phyloP scores from a whole-genome alignment of 345 rosid genomes.

The Iberis pinnata region DNA sequence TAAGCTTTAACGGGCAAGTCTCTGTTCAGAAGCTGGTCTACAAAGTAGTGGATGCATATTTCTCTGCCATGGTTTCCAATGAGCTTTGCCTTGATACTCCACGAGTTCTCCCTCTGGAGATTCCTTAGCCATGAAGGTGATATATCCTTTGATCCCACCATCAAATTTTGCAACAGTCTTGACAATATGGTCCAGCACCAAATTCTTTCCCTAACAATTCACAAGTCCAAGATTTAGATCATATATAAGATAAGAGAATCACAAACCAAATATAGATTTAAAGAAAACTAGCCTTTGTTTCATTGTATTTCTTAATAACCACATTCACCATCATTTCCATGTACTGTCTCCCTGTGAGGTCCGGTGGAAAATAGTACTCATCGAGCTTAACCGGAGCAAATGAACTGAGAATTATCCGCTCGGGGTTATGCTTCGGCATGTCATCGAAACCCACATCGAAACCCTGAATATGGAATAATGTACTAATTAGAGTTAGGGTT shows the following conservation, averaged over 20 bases:
- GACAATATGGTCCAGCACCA: neutral
- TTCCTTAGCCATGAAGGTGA: constrained; percentile 6
- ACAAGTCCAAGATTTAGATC: neutral
- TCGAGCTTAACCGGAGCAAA: neutral
- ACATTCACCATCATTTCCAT: neutral
- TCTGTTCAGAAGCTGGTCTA: too few relatives aligned
- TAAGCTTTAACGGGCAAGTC: too few relatives aligned
- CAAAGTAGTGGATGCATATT: too few relatives aligned
- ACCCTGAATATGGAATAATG: too few relatives aligned
- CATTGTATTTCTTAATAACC: neutral
- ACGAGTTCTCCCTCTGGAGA: neutral
- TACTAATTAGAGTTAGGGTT: too few relatives aligned
- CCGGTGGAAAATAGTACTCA: neutral
- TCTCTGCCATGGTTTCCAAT: neutral
- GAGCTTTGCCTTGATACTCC: constrained; percentile 2
- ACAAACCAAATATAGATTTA: too few relatives aligned
- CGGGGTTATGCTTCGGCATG: too few relatives aligned
- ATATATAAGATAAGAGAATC: too few relatives aligned
- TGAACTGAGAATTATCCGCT: too few relatives aligned
- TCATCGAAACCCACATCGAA: neutral
- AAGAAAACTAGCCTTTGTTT: neutral
- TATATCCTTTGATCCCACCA: neutral
- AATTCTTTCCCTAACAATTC: neutral
- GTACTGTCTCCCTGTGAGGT: neutral
- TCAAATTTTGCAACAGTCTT: neutral